Base-by-base conservation (phyloP, 1,284 basidiomycete genomes). In the Mycena citricolor region DNA sequence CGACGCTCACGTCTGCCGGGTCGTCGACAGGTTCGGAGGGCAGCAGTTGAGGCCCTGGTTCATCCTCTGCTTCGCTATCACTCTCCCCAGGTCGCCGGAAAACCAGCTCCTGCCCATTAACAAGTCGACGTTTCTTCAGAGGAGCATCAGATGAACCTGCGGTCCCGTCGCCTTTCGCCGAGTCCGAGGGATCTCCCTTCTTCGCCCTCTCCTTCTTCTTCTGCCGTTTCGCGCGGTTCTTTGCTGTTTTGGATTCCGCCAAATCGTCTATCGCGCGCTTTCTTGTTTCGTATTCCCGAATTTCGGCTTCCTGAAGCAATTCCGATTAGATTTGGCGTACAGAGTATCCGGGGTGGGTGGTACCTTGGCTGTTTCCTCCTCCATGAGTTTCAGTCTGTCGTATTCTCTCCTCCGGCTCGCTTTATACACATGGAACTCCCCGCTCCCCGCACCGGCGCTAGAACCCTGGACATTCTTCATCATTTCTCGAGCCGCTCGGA, bases 341-440 rank as follows among this genome's bases (percentile, higher is more conserved):
- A n/a, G 3, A 14, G 31, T n/a, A 4, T 11, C 12, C 4, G 11
- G 6, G 10, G 16, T 17, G 12, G n/a, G 29, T 57, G 69, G 29
- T 55, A 94, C 95, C 67, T 87, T 86, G 58, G 78, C 74, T 8
- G 82, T 66, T 54, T 82, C 71, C 51, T 97, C 92, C 54, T 97
- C 91, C 77, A 99, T 84, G 8, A 95, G 58, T 68, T 90, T 92
- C 42, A 99, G 64, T 37, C 97, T 73, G 65, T 99, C 97, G 58
- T 95, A 98, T 69, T 99, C 97, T 59, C 94, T 76, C 60, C 95
- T 76, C 51, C 97, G 72, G 53, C 86, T 83, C 32, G 97, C 94
- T 65, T 99, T 99, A 74, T 99, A 99, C 4, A 99, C 97, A 62
- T 99, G 97, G 58, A 97, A 97, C 66, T 97, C 94, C 37, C 93